phyloP scores from a whole-genome alignment of 306 rosid species.

The Malus orientalis region DNA sequence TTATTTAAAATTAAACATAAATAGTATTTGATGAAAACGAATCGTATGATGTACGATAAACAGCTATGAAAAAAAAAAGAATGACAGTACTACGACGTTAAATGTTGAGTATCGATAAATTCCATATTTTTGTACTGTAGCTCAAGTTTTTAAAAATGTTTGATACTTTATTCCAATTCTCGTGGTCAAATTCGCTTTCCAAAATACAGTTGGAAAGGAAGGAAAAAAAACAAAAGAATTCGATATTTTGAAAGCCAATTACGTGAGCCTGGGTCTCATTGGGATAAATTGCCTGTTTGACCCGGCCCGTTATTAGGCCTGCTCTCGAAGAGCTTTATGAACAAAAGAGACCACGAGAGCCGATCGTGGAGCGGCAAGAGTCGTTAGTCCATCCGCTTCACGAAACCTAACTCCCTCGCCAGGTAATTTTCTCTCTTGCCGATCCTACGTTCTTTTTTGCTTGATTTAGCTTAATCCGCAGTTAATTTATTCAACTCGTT shows the following conservation, averaged over 20 bases:
- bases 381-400: neutral
- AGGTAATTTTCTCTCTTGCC: neutral
- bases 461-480: neutral
- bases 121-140: no score
- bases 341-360: neutral
- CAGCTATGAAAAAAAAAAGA: no score
- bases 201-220: no score
- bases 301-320: neutral
- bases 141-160: no score
- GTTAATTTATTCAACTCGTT: neutral
- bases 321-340: neutral
- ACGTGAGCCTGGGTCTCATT: neutral
- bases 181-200: no score
- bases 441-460: neutral
- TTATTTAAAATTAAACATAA: no score
- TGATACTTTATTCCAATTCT: no score
- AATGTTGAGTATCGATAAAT: no score
- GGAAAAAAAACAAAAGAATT: no score
- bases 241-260: neutral
- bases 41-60: no score
- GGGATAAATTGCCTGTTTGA: neutral
- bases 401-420: constrained; percentile 1
- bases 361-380: neutral
- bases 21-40: no score
- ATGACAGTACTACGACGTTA: no score